Evolutionary conservation across 208 protist genomes (phyloP), one percentile per base, ranked within the genome.

Genomic region (Wallacemonas sp.): DNA sequence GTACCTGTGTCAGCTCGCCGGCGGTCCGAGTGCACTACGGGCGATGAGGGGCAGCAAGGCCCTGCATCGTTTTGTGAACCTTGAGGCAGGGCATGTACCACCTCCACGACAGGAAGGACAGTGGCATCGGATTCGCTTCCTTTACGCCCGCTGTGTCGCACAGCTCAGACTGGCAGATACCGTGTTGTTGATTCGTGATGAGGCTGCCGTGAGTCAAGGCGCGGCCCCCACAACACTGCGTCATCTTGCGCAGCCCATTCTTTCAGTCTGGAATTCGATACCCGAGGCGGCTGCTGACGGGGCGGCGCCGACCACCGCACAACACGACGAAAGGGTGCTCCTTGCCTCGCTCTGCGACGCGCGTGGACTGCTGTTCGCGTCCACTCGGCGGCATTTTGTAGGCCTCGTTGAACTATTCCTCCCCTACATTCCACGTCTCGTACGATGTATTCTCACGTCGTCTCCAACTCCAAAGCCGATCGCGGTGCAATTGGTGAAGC

Each of bases 141-240:
- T 70, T 19, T 83, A 79, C 56, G 64, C 69, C 14, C 71, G 72
- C 12, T 83, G 77, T 24, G 77, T 83, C 3, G 72, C 62, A 1
- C 72, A 68, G 34, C 47, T 66, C 17, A 66, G 65, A 64, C 66
- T 76, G 0, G 44, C 39, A 11, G 56, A 45, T 5, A 49, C 4
- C 19, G 56, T 62, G 24, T 22, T 62, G 56, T 19, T 62, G n/a
- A n/a, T n/a, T n/a, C n/a, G n/a, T n/a, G 54, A 34, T 24, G 54
- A n/a, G 36, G 12, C 56, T 12, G 21, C 8, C 24, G 1, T 6
- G 22, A 24, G 28, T 2, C 34, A 28, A 9, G 33, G 54, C 54
- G 56, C 39, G 3, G 9, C 21, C 39, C 22, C 9, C 56, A 17
- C n/a, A 31, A 58, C 6, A 8, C 51, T 58, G 30, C 51, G 51